Conservation (phyloP, 2,329 filamentous ascomycete species). For the Knufia petricola region DNA sequence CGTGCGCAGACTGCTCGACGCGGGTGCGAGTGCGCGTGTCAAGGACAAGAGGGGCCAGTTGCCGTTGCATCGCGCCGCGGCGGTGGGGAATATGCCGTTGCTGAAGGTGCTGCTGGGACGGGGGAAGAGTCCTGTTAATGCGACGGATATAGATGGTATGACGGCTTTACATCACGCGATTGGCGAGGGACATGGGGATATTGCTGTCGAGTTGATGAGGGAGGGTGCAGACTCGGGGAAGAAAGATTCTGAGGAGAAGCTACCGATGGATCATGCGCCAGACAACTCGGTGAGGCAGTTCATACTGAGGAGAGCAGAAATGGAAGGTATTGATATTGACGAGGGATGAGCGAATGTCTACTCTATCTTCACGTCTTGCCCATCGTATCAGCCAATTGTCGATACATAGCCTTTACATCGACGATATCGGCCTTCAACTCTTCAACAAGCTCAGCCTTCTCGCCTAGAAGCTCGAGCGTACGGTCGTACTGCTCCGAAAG, state of each 20-base stretch:
- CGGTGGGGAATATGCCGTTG: conserved; percentile 81
- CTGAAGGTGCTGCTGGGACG: conserved; percentile 62
- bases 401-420: conserved; percentile 93
- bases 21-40: conserved; percentile 67
- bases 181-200: conserved; percentile 58
- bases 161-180: conserved; percentile 77
- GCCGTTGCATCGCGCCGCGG: conserved; percentile 81
- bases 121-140: conserved; percentile 67
- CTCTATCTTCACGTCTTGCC: conserved; percentile 44
- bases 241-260: conserved; percentile 58
- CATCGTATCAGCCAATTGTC: conserved; percentile 79
- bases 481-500: conserved; percentile 76
- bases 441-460: conserved; percentile 92
- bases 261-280: conserved; percentile 74
- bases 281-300: conserved; percentile 73
- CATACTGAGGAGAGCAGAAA: conserved; percentile 67
- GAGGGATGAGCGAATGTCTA: conserved; percentile 1
- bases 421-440: conserved; percentile 80
- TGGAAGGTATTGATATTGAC: conserved; percentile 66
- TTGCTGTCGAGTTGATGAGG: conserved; percentile 71
- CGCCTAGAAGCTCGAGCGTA: conserved; percentile 85
- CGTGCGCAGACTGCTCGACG: conserved; percentile 64
- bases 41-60: conserved; percentile 85
- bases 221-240: conserved; percentile 75
- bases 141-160: conserved; percentile 70